Evolutionary conservation across 1,284 basidiomycete species (phyloP), one percentile per base, ranked within the genome.

Genomic region (Puccinia coronata): DNA sequence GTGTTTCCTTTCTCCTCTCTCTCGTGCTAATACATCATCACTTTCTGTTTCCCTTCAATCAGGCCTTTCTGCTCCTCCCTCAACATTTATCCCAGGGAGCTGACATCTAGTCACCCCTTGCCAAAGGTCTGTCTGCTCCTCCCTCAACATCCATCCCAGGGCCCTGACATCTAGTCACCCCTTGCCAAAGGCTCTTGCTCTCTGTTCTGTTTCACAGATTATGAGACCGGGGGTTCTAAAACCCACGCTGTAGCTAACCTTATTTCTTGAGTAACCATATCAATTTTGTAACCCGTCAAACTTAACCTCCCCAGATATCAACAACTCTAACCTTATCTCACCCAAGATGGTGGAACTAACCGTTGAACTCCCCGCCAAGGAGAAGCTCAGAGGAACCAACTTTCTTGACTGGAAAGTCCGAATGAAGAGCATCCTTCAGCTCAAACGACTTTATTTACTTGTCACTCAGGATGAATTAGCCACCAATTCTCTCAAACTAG

Each of bases 341-440:
- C n/a, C n/a, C n/a, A n/a, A n/a, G 9, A 53, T 72, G 41, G 69
- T 72, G 12, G 69, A 72, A 31, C 49, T 51, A 3, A 53, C 28
- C 23, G 49, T 72, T n/a, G 69, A 72, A 55, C 25, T 72, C 16
- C 28, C 69, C 36, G 49, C 28, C 6, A 72, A 53, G n/a, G 28
- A 49, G 14, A 72, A 72, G n/a, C 25, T 72, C 8, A 23, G 18
- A 18, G 69, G 69, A 20, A 28, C 47, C 14, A 72, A 72, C 49
- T 72, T 72, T 41, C 28, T 72, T 25, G 43, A 72, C 47, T 72
- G 69, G 69, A 72, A 72, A 53, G 41, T 51, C 23, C 43, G 25
- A 11, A 72, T 72, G 69, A 53, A n/a, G n/a, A n/a, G n/a, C n/a
- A n/a, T n/a, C n/a, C n/a, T n/a, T n/a, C n/a, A n/a, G n/a, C n/a